Evolutionary conservation across 192 early-diverging fungal genomes (phyloP).

Genomic region (Linnemannia elongata): DNA sequence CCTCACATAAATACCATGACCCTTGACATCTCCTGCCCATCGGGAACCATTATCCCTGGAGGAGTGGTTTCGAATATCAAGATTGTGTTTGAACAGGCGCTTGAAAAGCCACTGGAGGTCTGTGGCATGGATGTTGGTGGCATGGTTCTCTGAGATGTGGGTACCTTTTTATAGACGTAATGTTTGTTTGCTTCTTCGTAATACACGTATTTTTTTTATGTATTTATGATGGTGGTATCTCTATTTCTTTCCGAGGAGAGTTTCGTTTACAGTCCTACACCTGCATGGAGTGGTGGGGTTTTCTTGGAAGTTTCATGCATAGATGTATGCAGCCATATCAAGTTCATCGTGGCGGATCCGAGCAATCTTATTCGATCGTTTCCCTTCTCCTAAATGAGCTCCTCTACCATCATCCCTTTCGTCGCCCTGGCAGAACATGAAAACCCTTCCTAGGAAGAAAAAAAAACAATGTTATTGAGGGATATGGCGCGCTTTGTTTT

Average conservation of each 20-base stretch:
- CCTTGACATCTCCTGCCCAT: constrained; percentile 28
- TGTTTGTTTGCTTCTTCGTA: background rate
- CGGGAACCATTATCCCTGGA: constrained; percentile 11
- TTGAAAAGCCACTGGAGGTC: constrained; percentile 31
- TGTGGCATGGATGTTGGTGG: constrained; percentile 38
- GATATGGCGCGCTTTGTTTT: background rate
- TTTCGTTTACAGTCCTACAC: background rate
- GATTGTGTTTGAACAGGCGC: constrained; percentile 7
- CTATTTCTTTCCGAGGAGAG: background rate
- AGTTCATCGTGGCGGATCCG: background rate
- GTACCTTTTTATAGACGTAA: background rate
- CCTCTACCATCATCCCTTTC: background rate
- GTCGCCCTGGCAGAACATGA: background rate
- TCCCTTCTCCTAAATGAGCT: background rate
- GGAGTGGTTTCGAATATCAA: constrained; percentile 19
- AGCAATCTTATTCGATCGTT: background rate
- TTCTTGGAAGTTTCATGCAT: no score
- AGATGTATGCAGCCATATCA: background rate
- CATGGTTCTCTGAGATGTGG: constrained; percentile 3
- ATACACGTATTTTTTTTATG: background rate
- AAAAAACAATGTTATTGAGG: background rate
- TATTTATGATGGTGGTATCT: background rate
- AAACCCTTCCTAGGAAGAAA: no score
- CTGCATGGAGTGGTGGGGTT: no score
- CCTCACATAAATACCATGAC: constrained; percentile 20